Evolutionary conservation across 73 alveolate species (phyloP), one percentile per base, ranked within the genome.

Genomic region (Paramecium pentaurelia): DNA sequence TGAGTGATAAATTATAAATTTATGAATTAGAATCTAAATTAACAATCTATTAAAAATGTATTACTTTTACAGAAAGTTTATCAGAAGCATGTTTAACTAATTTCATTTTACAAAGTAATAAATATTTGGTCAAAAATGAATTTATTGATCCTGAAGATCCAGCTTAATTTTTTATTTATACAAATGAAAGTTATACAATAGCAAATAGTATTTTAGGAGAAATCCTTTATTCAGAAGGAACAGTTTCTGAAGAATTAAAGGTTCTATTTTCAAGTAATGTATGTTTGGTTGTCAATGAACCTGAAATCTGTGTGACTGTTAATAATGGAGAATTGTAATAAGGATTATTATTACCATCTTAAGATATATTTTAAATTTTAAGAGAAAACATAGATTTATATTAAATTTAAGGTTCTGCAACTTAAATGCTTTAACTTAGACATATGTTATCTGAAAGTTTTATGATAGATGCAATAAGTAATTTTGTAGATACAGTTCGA

Each of bases 351-450:
- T 4, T 45, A 27, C 91, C 91, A 11, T 80, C 44, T 9, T 47
- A 80, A 80, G 75, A 42, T 6, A 11, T 80, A 22, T 80, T 80
- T 47, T 40, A 22, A 12, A 45, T 80, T 3, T 27, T 80, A 18
- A 80, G 91, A 80, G 91, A 80, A 25, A 80, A 80, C 14, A 80
- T 80, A 8, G 71, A 40, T 80, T 80, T 32, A 20, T 80, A 80
- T 47, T 44, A 42, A n/a, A 45, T 45, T 3, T 25, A 10, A 10
- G 71, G 54, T 18, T 8, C 2, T 3, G 91, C 91, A 40, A 8
- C 71, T 4, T 22, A 44, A 47, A 28, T 42, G 44, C 58, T 80
- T 11, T n/a, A 80, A 49, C 4, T 80, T 14, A 27, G 34, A 14
- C 75, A 80, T 42, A 45, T 80, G 71, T 25, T 80, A 42, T 32